These are phyloP conservation scores for Plenodomus biglobosus DNA, from an alignment of 2,329 filamentous ascomycete species.

Conservation along the genomic window DNA sequence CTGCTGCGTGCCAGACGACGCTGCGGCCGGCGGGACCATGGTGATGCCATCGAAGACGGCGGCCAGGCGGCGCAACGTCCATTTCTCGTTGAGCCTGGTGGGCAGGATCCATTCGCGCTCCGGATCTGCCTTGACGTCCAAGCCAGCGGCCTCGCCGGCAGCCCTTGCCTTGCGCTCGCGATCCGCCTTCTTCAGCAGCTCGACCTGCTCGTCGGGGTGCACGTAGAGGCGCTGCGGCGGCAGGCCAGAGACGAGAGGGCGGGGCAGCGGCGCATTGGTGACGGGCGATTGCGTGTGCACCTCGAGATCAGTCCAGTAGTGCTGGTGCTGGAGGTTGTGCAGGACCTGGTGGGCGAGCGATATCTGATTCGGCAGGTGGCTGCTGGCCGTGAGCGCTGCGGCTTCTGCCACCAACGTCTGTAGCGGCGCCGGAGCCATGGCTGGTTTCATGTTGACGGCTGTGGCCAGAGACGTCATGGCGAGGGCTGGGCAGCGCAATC, in stretches of 20 bases:
- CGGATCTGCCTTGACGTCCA: constrained; percentile 47
- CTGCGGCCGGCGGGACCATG: constrained; percentile 46
- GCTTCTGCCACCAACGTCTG: constrained; percentile 32
- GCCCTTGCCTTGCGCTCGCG: constrained; percentile 48
- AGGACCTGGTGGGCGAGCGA: constrained; percentile 63
- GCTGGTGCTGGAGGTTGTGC: constrained; percentile 73
- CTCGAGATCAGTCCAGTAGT: constrained; percentile 68
- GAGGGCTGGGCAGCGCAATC: constrained; percentile 10
- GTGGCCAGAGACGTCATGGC: constrained; percentile 29
- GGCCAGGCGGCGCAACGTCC: constrained; percentile 67
- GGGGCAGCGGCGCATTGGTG: constrained; percentile 49
- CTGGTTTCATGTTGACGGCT: constrained; percentile 19
- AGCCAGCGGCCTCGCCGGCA: constrained; percentile 41
- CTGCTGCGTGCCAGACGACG: constrained; percentile 14
- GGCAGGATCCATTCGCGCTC: constrained; percentile 74
- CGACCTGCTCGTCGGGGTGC: constrained; percentile 80
- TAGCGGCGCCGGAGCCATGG: constrained; percentile 35
- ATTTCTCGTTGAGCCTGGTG: constrained; percentile 70
- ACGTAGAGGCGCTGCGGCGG: constrained; percentile 74
- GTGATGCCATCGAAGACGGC: constrained; percentile 65
- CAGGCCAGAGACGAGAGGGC: constrained; percentile 70
- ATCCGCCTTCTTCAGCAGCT: constrained; percentile 63
- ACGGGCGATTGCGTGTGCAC: constrained; percentile 54
- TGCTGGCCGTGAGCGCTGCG: constrained; percentile 8
- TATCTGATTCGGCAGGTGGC: constrained; percentile 41